phyloP scores from a whole-genome alignment of 2,329 filamentous ascomycete genomes.

The Pseudogymnoascus sp. region DNA sequence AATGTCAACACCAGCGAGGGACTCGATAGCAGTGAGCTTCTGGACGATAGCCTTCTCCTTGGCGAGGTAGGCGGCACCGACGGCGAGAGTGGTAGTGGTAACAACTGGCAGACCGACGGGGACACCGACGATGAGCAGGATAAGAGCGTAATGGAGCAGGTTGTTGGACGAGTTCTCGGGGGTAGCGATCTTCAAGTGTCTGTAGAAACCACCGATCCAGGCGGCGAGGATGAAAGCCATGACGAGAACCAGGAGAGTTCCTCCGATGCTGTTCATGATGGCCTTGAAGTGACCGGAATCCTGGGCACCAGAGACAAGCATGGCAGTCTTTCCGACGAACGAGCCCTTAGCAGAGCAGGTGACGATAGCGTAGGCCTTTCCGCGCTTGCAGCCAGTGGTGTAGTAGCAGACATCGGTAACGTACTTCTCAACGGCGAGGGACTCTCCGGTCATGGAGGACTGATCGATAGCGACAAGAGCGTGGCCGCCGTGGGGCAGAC shows the following conservation, averaged over 20 bases:
- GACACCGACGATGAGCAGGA: conserved; percentile 69
- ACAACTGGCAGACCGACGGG: conserved; percentile 73
- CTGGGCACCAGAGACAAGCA: conserved; percentile 64
- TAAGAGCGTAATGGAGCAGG: conserved; percentile 59
- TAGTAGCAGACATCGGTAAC: conserved; percentile 71
- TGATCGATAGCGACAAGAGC: conserved; percentile 66
- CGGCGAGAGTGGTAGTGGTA: conserved; percentile 68
- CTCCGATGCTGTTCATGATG: conserved; percentile 76
- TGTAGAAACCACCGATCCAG: conserved; percentile 76
- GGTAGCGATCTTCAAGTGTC: conserved; percentile 54
- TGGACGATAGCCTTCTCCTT: conserved; percentile 73
- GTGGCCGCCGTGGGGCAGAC: conserved; percentile 49
- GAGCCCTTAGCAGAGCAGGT: conserved; percentile 60
- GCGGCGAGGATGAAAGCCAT: conserved; percentile 67
- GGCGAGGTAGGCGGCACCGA: conserved; percentile 68
- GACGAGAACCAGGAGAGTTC: conserved; percentile 63
- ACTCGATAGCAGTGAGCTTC: conserved; percentile 72
- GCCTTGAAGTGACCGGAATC: conserved; percentile 75
- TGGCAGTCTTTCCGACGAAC: conserved; percentile 69
- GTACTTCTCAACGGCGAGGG: conserved; percentile 69
- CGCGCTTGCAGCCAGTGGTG: conserved; percentile 74
- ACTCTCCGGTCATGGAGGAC: conserved; percentile 74
- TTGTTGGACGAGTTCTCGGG: conserved; percentile 50
- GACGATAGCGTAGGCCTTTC: conserved; percentile 64
- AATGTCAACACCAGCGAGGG: conserved; percentile 66